Conservation (phyloP, 306 rosid species). For the Hylodesmum podocarpum region DNA sequence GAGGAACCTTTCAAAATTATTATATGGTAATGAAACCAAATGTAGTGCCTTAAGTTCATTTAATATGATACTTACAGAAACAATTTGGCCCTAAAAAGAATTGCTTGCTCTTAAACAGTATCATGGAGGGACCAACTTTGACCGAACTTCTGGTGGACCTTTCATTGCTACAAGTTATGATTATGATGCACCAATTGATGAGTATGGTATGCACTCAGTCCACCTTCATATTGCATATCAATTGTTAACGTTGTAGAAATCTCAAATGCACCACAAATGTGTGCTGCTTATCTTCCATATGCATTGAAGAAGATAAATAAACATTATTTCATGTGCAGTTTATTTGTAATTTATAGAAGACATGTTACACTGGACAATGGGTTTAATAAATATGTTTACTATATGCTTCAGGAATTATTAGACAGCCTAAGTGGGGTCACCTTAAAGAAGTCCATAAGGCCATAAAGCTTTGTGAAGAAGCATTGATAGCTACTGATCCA, state of each 20-base stretch:
- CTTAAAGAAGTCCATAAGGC: constrained; percentile 88
- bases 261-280: neutral
- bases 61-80: neutral
- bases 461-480: constrained; percentile 82
- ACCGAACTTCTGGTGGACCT: constrained; percentile 82
- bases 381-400: constrained; percentile 4
- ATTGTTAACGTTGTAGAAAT: neutral
- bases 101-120: constrained; percentile 59
- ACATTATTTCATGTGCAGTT: neutral
- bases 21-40: constrained; percentile 71
- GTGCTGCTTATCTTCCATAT: neutral
- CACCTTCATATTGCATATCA: constrained; percentile 14
- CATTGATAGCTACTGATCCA: constrained; percentile 84
- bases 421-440: constrained; percentile 99
- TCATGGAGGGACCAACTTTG: constrained; percentile 99
- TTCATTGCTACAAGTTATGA: constrained; percentile 93
- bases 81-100: neutral
- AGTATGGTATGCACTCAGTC: constrained; percentile 68
- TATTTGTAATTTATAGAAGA: constrained; percentile 1
- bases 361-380: neutral
- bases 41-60: neutral
- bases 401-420: constrained; percentile 64
- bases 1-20: constrained; percentile 95
- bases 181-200: constrained; percentile 97
- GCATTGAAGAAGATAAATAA: neutral